Evolutionary conservation across 331 rosid species (phyloP), one percentile per base, ranked within the genome.

Genomic region (Quercus phellos): DNA sequence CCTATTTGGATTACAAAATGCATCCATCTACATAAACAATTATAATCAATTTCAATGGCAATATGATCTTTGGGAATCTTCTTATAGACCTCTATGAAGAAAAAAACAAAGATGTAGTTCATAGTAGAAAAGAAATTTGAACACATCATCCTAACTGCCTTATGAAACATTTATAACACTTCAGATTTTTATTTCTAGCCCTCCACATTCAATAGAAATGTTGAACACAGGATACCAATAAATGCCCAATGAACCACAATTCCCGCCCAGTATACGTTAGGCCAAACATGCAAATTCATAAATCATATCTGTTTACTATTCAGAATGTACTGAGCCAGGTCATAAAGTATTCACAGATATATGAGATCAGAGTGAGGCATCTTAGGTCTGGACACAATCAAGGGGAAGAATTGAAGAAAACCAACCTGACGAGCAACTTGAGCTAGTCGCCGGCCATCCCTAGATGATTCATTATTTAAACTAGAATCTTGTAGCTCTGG

Each of bases 371-470:
- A 61, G 29, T 13, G 27, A 68, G 42, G 22, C 29, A 53, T 53
- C 30, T 34, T 12, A 74, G 54, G 69, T 74, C 17, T 17, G 13
- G 68, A 61, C 46, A 69, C 61, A 79, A 26, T 74, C 22, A 27
- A 76, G 5, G 43, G 70, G 61, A 67, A 51, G 32, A 51, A 56
- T 38, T 83, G 51, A 67, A 51, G 32, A 51, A 56, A 55, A 83
- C 87, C 59, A 79, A 90, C 90, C 92, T 85, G 89, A 59, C 79
- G 84, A 70, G 88, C 88, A 83, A 81, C 89, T 82, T 79, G 82
- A 61, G 86, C 86, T 70, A 88, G 82, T 75, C 66, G 70, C 73
- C 74, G 82, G 55, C 71, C 81, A 71, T 88, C 89, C 83, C 87
- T 59, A 46, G 85, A 83, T 12, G 86, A 66, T 60, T 67, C 85